Conservation (phyloP, 441 rosid species). For the Bocquillonia castaneifolia region DNA sequence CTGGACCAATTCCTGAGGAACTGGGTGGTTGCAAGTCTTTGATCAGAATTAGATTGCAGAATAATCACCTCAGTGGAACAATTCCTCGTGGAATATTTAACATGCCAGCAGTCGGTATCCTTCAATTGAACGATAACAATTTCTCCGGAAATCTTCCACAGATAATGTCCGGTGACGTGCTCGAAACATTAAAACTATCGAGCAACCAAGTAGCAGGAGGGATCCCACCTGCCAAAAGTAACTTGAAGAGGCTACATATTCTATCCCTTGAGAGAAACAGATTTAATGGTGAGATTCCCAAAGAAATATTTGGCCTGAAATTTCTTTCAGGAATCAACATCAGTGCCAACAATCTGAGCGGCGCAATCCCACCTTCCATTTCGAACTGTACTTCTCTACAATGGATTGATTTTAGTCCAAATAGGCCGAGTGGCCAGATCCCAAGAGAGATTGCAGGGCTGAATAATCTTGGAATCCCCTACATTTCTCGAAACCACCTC, state of each 20-base stretch:
- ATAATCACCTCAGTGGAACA: slow-evolving; percentile 52
- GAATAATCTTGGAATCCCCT: no score
- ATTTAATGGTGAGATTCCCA: slow-evolving; percentile 49
- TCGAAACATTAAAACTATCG: slow-evolving; percentile 38
- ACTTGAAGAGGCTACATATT: slow-evolving; percentile 37
- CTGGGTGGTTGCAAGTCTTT: slow-evolving; percentile 60
- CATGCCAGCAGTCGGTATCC: slow-evolving; percentile 35
- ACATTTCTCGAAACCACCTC: no score
- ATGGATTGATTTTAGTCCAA: no score
- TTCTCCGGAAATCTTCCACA: slow-evolving; percentile 71
- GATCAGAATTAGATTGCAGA: slow-evolving; percentile 39
- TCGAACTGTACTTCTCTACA: no score
- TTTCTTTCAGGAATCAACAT: no score
- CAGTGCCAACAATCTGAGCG: no score
- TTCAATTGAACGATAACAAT: slow-evolving; percentile 51
- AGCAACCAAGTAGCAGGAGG: slow-evolving; percentile 56
- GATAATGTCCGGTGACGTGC: slow-evolving; percentile 42
- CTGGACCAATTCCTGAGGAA: slow-evolving; percentile 64
- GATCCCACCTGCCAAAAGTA: slow-evolving; percentile 62
- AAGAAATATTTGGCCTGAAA: slow-evolving; percentile 35
- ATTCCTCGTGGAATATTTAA: slow-evolving; percentile 63
- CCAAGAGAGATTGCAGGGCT: no score
- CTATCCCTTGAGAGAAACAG: slow-evolving; percentile 46
- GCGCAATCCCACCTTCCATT: no score
- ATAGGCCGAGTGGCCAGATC: no score